phyloP scores from a whole-genome alignment of 1,284 basidiomycete species.

The Hymenochaete sp. region DNA sequence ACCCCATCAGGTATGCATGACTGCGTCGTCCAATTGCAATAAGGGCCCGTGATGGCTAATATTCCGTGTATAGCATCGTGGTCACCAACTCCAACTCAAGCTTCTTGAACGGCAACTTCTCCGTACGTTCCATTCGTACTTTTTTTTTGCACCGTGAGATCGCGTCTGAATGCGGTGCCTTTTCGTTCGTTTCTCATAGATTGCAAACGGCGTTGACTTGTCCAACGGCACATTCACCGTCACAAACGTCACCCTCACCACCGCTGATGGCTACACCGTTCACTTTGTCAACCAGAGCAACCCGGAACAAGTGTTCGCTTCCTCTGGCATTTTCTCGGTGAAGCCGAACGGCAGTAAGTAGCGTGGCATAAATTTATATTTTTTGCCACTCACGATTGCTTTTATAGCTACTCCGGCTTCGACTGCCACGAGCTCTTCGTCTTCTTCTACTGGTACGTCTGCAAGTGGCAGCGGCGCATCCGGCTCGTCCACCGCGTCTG shows the following conservation, averaged over 20 bases:
- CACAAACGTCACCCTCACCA: conserved; percentile 32
- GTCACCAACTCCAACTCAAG: conserved; percentile 28
- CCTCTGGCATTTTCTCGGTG: conserved; percentile 33
- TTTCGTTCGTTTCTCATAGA: conserved; percentile 18
- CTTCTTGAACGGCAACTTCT: conserved; percentile 32
- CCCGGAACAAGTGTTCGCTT: conserved; percentile 33
- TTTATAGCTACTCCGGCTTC: conserved; percentile 16
- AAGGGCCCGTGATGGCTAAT: too few species aligned
- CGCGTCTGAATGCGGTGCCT: too few species aligned
- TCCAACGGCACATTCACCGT: conserved; percentile 25
- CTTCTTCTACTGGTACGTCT: conserved; percentile 14
- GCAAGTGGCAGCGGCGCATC: conserved; percentile 9
- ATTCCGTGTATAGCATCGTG: conserved; percentile 21
- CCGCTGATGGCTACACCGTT: conserved; percentile 32
- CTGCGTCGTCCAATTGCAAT: too few species aligned
- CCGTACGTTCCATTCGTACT: conserved; percentile 16
- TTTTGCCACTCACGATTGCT: too few species aligned
- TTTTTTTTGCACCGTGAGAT: conserved; percentile 1
- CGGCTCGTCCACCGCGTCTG: conserved; percentile 8
- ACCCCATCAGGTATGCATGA: conserved; percentile 24
- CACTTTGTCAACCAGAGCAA: conserved; percentile 38
- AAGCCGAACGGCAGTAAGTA: conserved; percentile 31
- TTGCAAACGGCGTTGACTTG: conserved; percentile 28
- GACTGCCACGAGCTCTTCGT: conserved; percentile 3
- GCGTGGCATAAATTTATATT: too few species aligned